Evolutionary conservation across 2,329 filamentous ascomycete genomes (phyloP), one percentile per base, ranked within the genome.

Genomic region (Coleophoma eucalyptorum): DNA sequence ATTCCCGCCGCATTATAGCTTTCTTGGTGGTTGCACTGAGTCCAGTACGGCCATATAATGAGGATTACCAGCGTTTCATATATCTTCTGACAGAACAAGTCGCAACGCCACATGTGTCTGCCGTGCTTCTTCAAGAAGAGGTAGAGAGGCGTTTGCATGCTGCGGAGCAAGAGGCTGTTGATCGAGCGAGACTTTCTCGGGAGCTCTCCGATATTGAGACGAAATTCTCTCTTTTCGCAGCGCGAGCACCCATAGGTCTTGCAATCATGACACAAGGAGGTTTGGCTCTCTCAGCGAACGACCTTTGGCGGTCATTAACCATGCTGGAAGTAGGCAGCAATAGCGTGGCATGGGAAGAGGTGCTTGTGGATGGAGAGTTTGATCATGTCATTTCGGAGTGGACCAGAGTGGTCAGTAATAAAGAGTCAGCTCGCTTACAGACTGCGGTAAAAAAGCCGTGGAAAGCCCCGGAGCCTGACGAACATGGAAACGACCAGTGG

Each of bases 161-260:
- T 3, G 83, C 81, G 2, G 79, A 82, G 59, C 74, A 88, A 51
- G 86, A 86, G 15, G 84, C 83, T 6, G 75, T 84, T 53, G 84
- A 89, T 61, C 78, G 84, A 43, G 84, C 84, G 20, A 79, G 83
- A 64, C 73, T 89, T 15, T 83, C 81, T 15, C 77, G 85, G 57
- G 81, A 88, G 61, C 71, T 90, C 16, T 81, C 80, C 11, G 70
- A 76, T 53, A 77, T 79, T 42, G 80, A 86, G 51, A 79, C 81
- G 18, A 82, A 83, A 50, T 89, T 90, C 58, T 82, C 83, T 6
- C 75, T 81, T 4, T 85, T 90, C 66, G 83, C 86, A 3, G 83
- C 88, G 56, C 84, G 89, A 50, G 83, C 87, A 2, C 87, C 87
- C 0, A 81, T 89, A 2, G 87, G 87, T 18, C 82, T 90, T 67